Evolutionary conservation across 106 monocot genomes (phyloP), one percentile per base, ranked within the genome.

Genomic region (Acorus gramineus): DNA sequence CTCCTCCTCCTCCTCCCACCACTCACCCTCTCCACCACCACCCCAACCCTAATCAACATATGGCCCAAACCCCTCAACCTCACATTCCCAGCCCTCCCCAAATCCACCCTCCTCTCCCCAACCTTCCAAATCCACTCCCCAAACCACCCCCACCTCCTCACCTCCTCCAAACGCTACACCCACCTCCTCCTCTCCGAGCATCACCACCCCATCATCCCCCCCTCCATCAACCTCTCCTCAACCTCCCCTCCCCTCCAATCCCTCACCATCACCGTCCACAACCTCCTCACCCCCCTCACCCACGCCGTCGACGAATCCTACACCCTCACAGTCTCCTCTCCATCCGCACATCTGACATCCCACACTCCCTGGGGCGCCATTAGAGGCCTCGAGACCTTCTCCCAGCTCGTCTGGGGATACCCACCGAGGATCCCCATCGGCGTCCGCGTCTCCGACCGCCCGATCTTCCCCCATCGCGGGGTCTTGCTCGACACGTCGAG

Each of bases 311-410:
- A 90, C 52, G 94, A 94, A 56, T 86, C 94, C n/a, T 90, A 94
- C 71, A 43, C 63, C 52, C 82, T 94, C 64, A 55, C 45, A 43
- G 56, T 90, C 64, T 8, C 62, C 61, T 4, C 67, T 49, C 2
- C 59, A 63, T 44, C 6, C 59, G 90, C 86, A 49, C 55, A 49
- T 3, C 63, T 95, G 50, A 52, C 78, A 11, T 79, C 90, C 53
- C 42, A 46, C 13, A 84, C 94, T 43, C 53, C 73, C 8, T 90
- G 90, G 90, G 94, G 94, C 57, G 90, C 84, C 58, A 84, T 95
- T 53, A 81, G 78, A 14, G 94, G 86, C 45, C 90, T 95, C 51
- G 90, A 90, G 64, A 84, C 90, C 45, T 71, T 95, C 76, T 84
- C 86, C 46, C 94, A 95, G 86, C 79, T 90, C 53, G 71, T 70